Percentiles rank a stretch among this genome's conserved stretches.
These are phyloP conservation scores for Neoboletus magnificus DNA, from an alignment of 768 basidiomycete genomes.

Conservation along the genomic window DNA sequence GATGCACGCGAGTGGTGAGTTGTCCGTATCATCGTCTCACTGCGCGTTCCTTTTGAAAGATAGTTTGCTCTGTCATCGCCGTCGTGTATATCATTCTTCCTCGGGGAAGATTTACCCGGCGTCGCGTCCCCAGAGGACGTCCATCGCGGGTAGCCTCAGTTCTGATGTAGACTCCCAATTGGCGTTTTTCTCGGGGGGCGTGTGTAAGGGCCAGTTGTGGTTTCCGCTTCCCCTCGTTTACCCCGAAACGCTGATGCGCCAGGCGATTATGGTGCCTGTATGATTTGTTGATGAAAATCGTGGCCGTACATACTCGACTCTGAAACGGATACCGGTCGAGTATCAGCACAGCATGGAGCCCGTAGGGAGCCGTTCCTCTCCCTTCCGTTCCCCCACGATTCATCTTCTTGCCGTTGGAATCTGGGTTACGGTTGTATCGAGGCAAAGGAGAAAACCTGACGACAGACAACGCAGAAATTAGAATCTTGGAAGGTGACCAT, in stretches of 20 bases:
- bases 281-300: background rate
- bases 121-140: background rate
- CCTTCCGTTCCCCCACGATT: background rate
- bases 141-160: no score
- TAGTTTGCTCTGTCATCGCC: background rate
- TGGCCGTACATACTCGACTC: background rate
- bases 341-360: background rate
- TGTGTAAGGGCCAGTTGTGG: background rate
- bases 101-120: background rate
- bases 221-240: background rate
- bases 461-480: background rate
- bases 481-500: background rate
- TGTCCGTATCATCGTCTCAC: background rate
- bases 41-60: background rate
- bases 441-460: background rate
- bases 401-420: background rate
- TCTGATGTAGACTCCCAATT: background rate
- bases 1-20: background rate
- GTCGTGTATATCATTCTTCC: no score
- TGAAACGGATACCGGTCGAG: background rate
- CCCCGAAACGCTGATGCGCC: background rate
- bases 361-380: no score
- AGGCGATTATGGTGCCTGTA: background rate
- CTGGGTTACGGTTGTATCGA: background rate
- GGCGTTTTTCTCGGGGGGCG: background rate